These are phyloP conservation scores for Scleromitrula shiraiana DNA, from an alignment of 2,329 filamentous ascomycete species.

Conservation along the genomic window DNA sequence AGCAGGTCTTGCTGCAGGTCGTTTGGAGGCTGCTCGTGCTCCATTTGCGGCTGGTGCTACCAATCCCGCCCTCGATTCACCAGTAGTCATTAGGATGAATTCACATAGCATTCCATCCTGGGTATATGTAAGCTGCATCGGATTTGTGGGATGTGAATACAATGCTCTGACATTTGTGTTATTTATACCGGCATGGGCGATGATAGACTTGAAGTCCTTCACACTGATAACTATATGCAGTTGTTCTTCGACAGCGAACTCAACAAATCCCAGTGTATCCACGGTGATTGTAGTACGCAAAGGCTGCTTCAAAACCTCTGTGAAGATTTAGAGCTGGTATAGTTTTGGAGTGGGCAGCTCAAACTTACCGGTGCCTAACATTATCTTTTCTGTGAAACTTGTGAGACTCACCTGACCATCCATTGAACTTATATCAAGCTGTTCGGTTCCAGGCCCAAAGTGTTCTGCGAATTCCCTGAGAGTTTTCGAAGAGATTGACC, in stretches of 20 bases:
- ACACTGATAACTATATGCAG: constrained; percentile 75
- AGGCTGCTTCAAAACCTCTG: constrained; percentile 71
- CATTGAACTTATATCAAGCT: constrained; percentile 69
- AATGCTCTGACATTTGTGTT: constrained; percentile 57
- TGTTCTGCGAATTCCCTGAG: constrained; percentile 71
- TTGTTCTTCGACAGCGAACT: constrained; percentile 65
- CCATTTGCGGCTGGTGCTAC: constrained; percentile 21
- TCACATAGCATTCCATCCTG: constrained; percentile 63
- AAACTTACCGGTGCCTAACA: constrained; percentile 52
- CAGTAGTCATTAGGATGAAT: constrained; percentile 76
- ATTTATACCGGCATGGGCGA: constrained; percentile 64
- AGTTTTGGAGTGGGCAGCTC: constrained; percentile 1
- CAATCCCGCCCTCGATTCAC: constrained; percentile 40
- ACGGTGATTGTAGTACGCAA: constrained; percentile 73
- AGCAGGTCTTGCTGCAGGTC: constrained; percentile 22
- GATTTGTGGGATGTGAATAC: constrained; percentile 64
- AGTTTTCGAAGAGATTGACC: constrained; percentile 64
- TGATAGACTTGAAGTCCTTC: constrained; percentile 74
- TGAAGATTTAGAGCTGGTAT: constrained; percentile 9
- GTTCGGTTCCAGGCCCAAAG: constrained; percentile 72
- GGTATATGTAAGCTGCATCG: constrained; percentile 65
- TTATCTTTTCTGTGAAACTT: constrained; percentile 73
- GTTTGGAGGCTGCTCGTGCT: constrained; percentile 22
- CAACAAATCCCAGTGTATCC: constrained; percentile 68
- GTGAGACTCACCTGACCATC: constrained; percentile 65